Evolutionary conservation across 1,284 basidiomycete species (phyloP).

Genomic region (Fomitopsis palustris): DNA sequence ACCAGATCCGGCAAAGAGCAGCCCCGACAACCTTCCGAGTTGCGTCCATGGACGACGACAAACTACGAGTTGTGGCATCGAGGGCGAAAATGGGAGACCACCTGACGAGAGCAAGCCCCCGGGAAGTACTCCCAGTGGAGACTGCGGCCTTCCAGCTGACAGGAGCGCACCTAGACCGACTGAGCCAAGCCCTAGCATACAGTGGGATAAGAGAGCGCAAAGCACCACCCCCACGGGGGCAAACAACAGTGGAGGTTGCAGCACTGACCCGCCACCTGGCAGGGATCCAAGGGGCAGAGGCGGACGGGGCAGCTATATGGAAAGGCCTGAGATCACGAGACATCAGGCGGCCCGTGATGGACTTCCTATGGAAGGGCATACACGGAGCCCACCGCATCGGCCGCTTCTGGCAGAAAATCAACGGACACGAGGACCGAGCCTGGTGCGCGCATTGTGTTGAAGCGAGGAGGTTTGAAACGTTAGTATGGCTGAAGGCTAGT

Average conservation of each 20-base stretch:
- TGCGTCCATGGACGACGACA: not conserved
- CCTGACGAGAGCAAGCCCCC: not conserved
- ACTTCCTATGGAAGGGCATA: conserved; percentile 28
- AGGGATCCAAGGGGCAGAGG: not conserved
- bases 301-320: not conserved
- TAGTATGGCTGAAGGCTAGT: too few species aligned
- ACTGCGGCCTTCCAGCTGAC: conserved; percentile 1
- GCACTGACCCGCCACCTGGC: not conserved
- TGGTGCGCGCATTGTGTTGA: not conserved
- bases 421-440: conserved; percentile 17
- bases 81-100: not conserved
- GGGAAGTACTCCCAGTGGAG: not conserved
- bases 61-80: too few species aligned
- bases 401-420: conserved; percentile 25
- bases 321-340: conserved; percentile 1
- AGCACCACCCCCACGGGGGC: not conserved
- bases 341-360: conserved; percentile 16
- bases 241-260: too few species aligned
- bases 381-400: conserved; percentile 28
- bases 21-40: not conserved
- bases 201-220: not conserved
- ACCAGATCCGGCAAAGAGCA: not conserved
- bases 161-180: conserved; percentile 9
- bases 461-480: too few species aligned
- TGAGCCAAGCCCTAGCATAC: conserved; percentile 16